phyloP scores from a whole-genome alignment of 2,329 filamentous ascomycete species.

The Fusarium irregulare region DNA sequence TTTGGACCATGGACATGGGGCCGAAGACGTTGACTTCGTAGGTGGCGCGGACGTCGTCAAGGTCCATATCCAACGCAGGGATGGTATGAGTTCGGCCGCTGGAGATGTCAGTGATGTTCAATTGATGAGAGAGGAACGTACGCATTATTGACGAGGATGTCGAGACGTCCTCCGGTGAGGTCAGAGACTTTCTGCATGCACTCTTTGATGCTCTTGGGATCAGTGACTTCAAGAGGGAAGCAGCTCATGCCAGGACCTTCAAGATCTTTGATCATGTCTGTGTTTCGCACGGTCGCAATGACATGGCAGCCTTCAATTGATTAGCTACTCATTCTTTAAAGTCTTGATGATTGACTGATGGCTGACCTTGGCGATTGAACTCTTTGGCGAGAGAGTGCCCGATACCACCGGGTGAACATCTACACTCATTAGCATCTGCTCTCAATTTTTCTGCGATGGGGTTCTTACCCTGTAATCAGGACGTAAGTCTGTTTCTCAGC shows the following conservation, averaged over 20 bases:
- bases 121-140: slow-evolving; percentile 43
- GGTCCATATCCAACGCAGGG: slow-evolving; percentile 63
- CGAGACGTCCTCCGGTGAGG: slow-evolving; percentile 64
- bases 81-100: slow-evolving; percentile 64
- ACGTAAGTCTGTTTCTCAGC: slow-evolving; percentile 48
- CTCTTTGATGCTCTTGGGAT: slow-evolving; percentile 60
- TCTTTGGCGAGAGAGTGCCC: slow-evolving; percentile 65
- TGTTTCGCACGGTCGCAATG: slow-evolving; percentile 66
- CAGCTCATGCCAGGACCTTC: slow-evolving; percentile 60
- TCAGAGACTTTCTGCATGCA: slow-evolving; percentile 60
- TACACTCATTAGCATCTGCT: slow-evolving; percentile 41
- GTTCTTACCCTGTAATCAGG: slow-evolving; percentile 26
- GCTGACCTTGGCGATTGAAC: slow-evolving; percentile 63
- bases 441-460: background rate
- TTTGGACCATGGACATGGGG: slow-evolving; percentile 66
- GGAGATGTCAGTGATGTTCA: background rate
- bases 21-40: slow-evolving; percentile 70
- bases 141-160: slow-evolving; percentile 71
- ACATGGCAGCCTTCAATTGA: slow-evolving; percentile 55
- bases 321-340: background rate
- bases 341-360: slow-evolving; percentile 31
- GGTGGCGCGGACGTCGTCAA: slow-evolving; percentile 63
- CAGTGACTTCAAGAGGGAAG: slow-evolving; percentile 65
- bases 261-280: slow-evolving; percentile 60
- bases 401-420: slow-evolving; percentile 69